A percentile compares a stretch with the other conserved stretches of the same genome.
Conservation (phyloP, 176 grass and related monocot genomes). For the Neostapfia colusana region DNA sequence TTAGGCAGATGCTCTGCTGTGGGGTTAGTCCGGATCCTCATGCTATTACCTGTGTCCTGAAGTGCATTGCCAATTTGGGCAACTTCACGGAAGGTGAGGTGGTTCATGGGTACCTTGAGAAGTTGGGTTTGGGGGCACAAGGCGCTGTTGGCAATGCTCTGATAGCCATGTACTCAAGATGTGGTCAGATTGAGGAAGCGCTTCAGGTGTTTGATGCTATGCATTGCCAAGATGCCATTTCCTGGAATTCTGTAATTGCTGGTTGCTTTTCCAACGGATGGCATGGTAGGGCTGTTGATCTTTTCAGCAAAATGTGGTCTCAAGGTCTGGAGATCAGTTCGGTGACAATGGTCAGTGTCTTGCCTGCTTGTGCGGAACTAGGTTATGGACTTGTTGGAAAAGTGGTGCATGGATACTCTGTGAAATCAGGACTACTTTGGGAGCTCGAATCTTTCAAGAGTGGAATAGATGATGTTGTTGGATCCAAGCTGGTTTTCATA, state of each 20-base stretch:
- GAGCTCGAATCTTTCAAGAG: conserved; percentile 38
- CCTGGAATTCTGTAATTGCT: conserved; percentile 79
- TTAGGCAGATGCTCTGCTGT: conserved; percentile 57
- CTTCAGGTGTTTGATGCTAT: conserved; percentile 58
- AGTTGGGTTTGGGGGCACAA: conserved; percentile 51
- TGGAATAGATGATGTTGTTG: conserved; percentile 51
- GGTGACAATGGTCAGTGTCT: conserved; percentile 62
- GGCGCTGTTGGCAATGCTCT: conserved; percentile 73
- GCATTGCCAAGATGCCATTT: conserved; percentile 63
- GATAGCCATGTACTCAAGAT: conserved; percentile 63
- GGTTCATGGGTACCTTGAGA: conserved; percentile 63
- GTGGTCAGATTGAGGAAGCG: conserved; percentile 46
- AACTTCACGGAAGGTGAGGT: conserved; percentile 46
- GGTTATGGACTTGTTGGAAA: conserved; percentile 51
- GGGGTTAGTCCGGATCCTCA: conserved; percentile 54
- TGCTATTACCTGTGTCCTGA: conserved; percentile 58
- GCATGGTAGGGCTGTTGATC: conserved; percentile 42
- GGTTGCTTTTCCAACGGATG: conserved; percentile 67
- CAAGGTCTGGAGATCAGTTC: conserved; percentile 51
- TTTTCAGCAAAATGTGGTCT: conserved; percentile 60
- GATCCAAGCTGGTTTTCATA: conserved; percentile 79
- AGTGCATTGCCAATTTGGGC: conserved; percentile 57
- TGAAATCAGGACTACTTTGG: conserved; percentile 53
- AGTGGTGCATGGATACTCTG: conserved; percentile 66
- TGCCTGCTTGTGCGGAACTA: conserved; percentile 68